These are phyloP conservation scores for Saprolegnia diclina DNA, from an alignment of 352 stramenopile species.

Conservation along the genomic window DNA sequence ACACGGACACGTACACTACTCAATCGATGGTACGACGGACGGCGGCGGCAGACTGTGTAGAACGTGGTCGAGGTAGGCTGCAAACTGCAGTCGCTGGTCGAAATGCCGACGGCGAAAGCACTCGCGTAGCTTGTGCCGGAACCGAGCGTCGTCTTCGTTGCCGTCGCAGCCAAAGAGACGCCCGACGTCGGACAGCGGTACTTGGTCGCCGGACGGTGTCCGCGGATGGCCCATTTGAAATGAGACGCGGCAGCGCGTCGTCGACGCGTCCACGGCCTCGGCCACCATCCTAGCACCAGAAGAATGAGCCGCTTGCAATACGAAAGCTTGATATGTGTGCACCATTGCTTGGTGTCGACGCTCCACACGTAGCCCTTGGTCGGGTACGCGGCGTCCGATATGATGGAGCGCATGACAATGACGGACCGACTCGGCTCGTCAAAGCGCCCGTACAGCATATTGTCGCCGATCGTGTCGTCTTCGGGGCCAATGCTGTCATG, in stretches of 20 bases:
- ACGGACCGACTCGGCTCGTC: not conserved
- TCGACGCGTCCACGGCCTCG: not conserved
- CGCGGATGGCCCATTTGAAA: slow-evolving; percentile 7
- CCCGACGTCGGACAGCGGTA: no score
- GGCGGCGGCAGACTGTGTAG: no score
- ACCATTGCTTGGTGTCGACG: slow-evolving; percentile 1
- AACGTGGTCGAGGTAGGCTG: no score
- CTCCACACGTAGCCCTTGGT: not conserved
- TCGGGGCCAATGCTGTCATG: not conserved
- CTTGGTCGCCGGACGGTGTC: not conserved
- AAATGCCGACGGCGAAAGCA: no score
- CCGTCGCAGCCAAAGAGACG: no score
- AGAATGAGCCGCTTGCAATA: no score
- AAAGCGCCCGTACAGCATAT: not conserved
- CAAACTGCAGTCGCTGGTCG: no score
- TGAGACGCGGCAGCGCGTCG: not conserved
- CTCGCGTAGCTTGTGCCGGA: no score
- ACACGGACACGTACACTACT: no score
- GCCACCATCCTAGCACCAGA: not conserved
- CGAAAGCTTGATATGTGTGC: no score
- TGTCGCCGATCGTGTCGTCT: not conserved
- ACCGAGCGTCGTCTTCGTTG: no score
- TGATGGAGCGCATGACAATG: not conserved
- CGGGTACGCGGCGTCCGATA: not conserved
- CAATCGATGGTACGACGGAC: no score